Evolutionary conservation across 305 asterid genomes (phyloP).

Genomic region (Fraxinus baroniana): DNA sequence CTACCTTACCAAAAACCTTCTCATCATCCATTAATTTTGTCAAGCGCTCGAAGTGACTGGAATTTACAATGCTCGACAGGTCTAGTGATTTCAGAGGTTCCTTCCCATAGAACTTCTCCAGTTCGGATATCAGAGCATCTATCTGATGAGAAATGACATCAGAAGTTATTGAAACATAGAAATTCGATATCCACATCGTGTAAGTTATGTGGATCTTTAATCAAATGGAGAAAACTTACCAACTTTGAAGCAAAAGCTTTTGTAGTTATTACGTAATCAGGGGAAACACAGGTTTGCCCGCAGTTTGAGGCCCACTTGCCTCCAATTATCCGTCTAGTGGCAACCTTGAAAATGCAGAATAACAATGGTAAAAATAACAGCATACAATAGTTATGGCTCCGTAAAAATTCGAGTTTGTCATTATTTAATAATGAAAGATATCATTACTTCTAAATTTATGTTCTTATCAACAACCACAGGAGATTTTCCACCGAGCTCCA

Average conservation of each 20-base stretch:
- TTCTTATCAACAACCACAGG: constrained; percentile 74
- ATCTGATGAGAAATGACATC: constrained; percentile 41
- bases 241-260: constrained; percentile 56
- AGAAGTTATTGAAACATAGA: constrained; percentile 17
- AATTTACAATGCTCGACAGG: constrained; percentile 67
- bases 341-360: constrained; percentile 48
- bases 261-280: constrained; percentile 79
- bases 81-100: constrained; percentile 75
- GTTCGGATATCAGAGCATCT: constrained; percentile 57
- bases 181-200: neutral
- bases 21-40: constrained; percentile 66
- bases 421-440: neutral
- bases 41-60: constrained; percentile 69
- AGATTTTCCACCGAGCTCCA: constrained; percentile 96
- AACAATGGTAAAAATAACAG: neutral
- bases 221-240: constrained; percentile 39
- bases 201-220: constrained; percentile 6
- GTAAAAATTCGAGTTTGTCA: neutral
- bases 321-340: constrained; percentile 67
- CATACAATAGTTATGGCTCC: neutral
- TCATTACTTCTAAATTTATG: constrained; percentile 54
- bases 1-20: constrained; percentile 65
- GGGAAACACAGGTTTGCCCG: constrained; percentile 89
- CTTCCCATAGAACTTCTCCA: constrained; percentile 74
- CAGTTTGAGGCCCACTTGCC: constrained; percentile 95